These are phyloP conservation scores for Penicillium glabrum DNA, from an alignment of 2,329 filamentous ascomycete species.

Conservation along the genomic window DNA sequence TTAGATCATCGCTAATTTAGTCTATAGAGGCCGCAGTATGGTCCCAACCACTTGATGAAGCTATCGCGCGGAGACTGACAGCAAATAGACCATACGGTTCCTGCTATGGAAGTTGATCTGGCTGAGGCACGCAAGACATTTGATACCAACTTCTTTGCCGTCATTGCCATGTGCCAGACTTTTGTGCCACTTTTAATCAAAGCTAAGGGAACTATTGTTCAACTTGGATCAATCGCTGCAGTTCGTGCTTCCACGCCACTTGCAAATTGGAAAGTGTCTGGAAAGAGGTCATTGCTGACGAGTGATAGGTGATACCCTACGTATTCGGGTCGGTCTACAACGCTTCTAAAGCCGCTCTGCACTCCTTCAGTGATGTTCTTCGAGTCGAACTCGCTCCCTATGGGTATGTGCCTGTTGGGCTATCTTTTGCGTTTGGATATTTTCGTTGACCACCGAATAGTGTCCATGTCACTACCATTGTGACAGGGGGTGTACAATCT, in stretches of 20 bases:
- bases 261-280: neutral
- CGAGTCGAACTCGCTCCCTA: conserved; percentile 57
- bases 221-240: conserved; percentile 47
- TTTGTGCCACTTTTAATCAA: conserved; percentile 56
- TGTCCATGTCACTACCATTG: conserved; percentile 53
- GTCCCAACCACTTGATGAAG: neutral
- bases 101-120: conserved; percentile 56
- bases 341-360: conserved; percentile 60
- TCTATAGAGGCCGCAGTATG: conserved; percentile 32
- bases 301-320: conserved; percentile 40
- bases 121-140: conserved; percentile 49
- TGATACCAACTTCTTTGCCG: conserved; percentile 57
- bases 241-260: conserved; percentile 18
- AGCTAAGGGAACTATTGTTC: conserved; percentile 46
- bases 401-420: conserved; percentile 30
- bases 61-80: conserved; percentile 4
- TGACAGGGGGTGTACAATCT: conserved; percentile 62
- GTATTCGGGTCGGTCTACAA: conserved; percentile 54
- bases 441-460: conserved; percentile 23
- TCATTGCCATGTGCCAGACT: conserved; percentile 58
- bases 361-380: conserved; percentile 58
- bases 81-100: conserved; percentile 53
- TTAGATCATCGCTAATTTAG: neutral
- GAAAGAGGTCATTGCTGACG: neutral
- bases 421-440: neutral